Evolutionary conservation across 352 stramenopile species (phyloP).

Genomic region (Aphanomyces invadans): DNA sequence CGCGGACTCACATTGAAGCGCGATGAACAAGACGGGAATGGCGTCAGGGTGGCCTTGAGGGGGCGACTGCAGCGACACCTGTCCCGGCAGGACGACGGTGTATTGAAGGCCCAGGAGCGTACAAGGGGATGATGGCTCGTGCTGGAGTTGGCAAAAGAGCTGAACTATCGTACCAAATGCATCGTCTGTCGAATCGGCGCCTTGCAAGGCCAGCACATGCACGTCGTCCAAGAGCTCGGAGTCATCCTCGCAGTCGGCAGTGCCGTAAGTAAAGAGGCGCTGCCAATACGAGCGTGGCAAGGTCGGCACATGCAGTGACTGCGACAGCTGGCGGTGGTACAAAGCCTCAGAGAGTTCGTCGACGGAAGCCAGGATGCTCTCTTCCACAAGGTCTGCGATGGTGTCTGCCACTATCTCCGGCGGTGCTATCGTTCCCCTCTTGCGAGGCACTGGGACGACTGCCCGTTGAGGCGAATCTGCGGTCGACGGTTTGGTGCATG

Average conservation of each 20-base stretch:
- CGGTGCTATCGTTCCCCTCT: not conserved
- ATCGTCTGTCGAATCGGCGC: not conserved
- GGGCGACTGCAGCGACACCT: not conserved
- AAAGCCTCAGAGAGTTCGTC: conserved; percentile 11
- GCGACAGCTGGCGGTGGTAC: conserved; percentile 21
- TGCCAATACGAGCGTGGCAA: conserved; percentile 17
- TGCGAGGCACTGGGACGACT: not conserved
- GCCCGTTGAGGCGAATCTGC: not conserved
- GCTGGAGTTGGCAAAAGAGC: conserved; percentile 9
- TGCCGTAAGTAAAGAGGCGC: conserved; percentile 1
- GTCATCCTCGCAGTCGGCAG: not conserved
- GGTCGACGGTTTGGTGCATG: not conserved
- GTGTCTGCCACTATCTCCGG: not conserved
- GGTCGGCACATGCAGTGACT: not conserved
- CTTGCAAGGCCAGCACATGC: not conserved
- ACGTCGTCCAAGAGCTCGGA: not conserved
- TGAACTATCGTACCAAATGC: not conserved
- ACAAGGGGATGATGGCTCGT: not conserved
- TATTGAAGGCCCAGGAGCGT: conserved; percentile 7
- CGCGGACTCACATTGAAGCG: not conserved
- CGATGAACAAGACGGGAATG: conserved; percentile 14
- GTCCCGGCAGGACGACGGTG: not conserved
- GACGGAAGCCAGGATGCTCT: not conserved
- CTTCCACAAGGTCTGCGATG: not conserved
- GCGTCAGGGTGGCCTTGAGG: not conserved